Percentiles rank a stretch among this genome's conserved stretches.
phyloP scores from a whole-genome alignment of 306 rosid genomes.

The Cucurbita ficifolia region DNA sequence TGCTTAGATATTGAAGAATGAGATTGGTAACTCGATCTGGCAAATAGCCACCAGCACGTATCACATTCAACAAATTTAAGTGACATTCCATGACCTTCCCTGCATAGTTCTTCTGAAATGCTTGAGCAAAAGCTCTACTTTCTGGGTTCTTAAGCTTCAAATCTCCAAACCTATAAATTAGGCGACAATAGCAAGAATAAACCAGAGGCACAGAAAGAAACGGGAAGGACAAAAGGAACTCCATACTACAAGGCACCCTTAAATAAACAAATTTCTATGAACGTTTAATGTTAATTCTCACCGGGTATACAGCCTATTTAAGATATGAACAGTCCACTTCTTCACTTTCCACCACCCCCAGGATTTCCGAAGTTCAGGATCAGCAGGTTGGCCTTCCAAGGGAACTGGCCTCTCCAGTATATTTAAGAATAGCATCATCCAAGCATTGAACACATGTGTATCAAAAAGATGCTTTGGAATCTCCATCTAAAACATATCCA shows the following conservation, averaged over 20 bases:
- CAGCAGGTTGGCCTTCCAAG: constrained; percentile 76
- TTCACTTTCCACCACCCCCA: constrained; percentile 99
- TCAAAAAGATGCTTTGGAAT: constrained; percentile 86
- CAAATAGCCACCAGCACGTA: constrained; percentile 78
- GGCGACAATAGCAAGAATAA: not conserved
- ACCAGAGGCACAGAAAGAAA: not conserved
- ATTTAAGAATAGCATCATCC: constrained; percentile 86
- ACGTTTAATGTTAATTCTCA: constrained; percentile 8
- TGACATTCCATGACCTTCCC: constrained; percentile 89
- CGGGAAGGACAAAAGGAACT: not conserved
- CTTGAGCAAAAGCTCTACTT: constrained; percentile 80
- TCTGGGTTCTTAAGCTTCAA: constrained; percentile 87
- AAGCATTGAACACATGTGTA: constrained; percentile 67
- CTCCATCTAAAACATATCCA: constrained; percentile 59
- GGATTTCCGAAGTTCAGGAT: constrained; percentile 70
- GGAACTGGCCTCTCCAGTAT: constrained; percentile 88
- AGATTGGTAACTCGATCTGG: constrained; percentile 91
- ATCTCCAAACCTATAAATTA: constrained; percentile 65
- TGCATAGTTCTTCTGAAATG: constrained; percentile 86
- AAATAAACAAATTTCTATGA: not conserved
- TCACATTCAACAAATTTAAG: constrained; percentile 62
- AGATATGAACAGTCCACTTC: constrained; percentile 95
- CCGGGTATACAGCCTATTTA: constrained; percentile 90
- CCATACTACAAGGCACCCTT: not conserved
- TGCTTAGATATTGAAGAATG: constrained; percentile 81